These are phyloP conservation scores for Aphanomyces invadans DNA, from an alignment of 352 stramenopile genomes.

Conservation along the genomic window DNA sequence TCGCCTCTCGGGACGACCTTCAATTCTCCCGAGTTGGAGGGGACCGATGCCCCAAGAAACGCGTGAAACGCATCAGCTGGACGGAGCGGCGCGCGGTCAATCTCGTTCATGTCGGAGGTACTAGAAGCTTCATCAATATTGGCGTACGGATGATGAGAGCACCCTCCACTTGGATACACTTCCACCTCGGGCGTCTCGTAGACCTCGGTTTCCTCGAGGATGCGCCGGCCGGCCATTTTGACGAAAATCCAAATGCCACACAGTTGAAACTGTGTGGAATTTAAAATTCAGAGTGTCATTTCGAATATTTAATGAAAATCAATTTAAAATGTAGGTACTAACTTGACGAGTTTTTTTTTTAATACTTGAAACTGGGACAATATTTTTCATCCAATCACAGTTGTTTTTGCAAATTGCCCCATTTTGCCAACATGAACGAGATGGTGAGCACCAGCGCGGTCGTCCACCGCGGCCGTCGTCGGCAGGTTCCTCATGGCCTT, in stretches of 20 bases:
- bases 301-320: neutral
- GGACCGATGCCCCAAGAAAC: slow-evolving; percentile 15
- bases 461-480: too few relatives aligned
- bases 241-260: neutral
- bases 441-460: too few relatives aligned
- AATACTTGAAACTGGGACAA: neutral
- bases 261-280: too few relatives aligned
- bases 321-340: neutral
- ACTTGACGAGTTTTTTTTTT: neutral
- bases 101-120: slow-evolving; percentile 18
- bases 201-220: slow-evolving; percentile 23
- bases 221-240: slow-evolving; percentile 3
- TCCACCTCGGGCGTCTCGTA: slow-evolving; percentile 24
- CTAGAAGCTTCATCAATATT: slow-evolving; percentile 10
- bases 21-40: slow-evolving; percentile 8
- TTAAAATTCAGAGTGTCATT: too few relatives aligned
- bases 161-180: slow-evolving; percentile 6
- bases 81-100: slow-evolving; percentile 11
- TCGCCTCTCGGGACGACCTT: slow-evolving; percentile 19
- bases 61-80: slow-evolving; percentile 22
- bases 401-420: neutral
- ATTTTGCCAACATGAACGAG: too few relatives aligned
- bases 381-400: neutral
- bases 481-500: neutral
- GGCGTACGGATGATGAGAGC: slow-evolving; percentile 5